Evolutionary conservation across 2,329 filamentous ascomycete genomes (phyloP), one percentile per base, ranked within the genome.

Genomic region (Ophiostoma pallidulum): DNA sequence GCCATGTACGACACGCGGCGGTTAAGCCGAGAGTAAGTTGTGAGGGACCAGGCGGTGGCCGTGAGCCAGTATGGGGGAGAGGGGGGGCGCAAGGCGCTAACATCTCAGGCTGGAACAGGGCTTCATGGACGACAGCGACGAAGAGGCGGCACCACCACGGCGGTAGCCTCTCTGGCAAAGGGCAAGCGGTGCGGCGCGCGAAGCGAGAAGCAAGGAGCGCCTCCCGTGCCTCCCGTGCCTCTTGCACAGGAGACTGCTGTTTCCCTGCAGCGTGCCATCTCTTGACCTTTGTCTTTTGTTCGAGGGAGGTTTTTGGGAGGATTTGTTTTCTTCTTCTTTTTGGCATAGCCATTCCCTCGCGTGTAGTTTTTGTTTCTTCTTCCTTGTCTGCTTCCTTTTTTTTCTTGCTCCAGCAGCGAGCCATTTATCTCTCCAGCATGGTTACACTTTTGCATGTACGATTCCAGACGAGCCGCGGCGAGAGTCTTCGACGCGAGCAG

Each of bases 21-120:
- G 53, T 59, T 94, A 52, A 91, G 86, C 62, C 73, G 87, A 65
- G 88, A 94, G 68, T 79, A 64, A 62, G 74, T n/a, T n/a, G n/a
- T n/a, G n/a, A n/a, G n/a, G n/a, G n/a, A n/a, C n/a, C n/a, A n/a
- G n/a, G n/a, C n/a, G n/a, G n/a, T n/a, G n/a, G n/a, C n/a, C n/a
- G n/a, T n/a, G n/a, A n/a, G n/a, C n/a, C n/a, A n/a, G n/a, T n/a
- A n/a, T n/a, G n/a, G n/a, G n/a, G n/a, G n/a, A n/a, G n/a, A n/a
- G n/a, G n/a, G n/a, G n/a, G n/a, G n/a, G n/a, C n/a, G n/a, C n/a
- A n/a, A n/a, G n/a, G n/a, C n/a, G n/a, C 24, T 28, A 28, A 28
- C 24, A 5, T 5, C 4, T 4, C 50, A 66, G 63, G 22, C 52
- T 67, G 14, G 64, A 66, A 54, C 66, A 71, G 52, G 69, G 69